A percentile compares a stretch with the other conserved stretches of the same genome.
Conservation (phyloP, 163 green algal species). For the Botryococcus braunii region DNA sequence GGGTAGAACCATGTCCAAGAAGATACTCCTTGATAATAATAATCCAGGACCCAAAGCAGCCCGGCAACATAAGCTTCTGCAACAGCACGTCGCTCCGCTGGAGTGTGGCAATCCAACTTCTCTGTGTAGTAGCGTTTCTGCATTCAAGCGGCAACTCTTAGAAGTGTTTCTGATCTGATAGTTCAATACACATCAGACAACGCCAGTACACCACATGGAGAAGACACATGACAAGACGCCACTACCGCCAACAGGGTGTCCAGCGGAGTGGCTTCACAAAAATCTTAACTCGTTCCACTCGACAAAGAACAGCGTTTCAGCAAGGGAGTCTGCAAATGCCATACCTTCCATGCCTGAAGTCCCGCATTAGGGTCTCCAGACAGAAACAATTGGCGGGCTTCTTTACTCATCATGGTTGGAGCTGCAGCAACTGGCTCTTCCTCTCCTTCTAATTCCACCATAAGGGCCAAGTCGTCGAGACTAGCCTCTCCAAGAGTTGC, state of each 20-base stretch:
- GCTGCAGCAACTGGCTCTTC: constrained; percentile 12
- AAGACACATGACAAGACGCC: no score
- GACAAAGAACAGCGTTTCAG: no score
- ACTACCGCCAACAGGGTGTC: no score
- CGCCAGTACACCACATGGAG: no score
- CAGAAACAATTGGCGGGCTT: constrained; percentile 65
- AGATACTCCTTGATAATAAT: constrained; percentile 87
- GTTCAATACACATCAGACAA: no score
- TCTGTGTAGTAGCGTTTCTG: constrained; percentile 84
- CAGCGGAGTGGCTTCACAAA: no score
- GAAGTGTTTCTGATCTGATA: no score
- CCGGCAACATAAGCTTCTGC: constrained; percentile 57
- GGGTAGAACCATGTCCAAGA: constrained; percentile 83
- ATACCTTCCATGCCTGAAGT: constrained; percentile 60
- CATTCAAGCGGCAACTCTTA: constrained; percentile 30
- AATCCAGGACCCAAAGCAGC: constrained; percentile 92
- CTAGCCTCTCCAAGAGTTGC: no score
- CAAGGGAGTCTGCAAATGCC: no score
- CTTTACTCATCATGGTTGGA: constrained; percentile 80
- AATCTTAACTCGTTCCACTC: no score
- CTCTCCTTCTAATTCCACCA: constrained; percentile 27
- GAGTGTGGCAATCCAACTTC: constrained; percentile 41
- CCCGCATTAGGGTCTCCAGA: constrained; percentile 40
- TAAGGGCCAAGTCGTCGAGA: constrained; percentile 31
- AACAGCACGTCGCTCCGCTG: constrained; percentile 23